Conservation (phyloP, 805 yeast species). For the Yamadazyma olivae region DNA sequence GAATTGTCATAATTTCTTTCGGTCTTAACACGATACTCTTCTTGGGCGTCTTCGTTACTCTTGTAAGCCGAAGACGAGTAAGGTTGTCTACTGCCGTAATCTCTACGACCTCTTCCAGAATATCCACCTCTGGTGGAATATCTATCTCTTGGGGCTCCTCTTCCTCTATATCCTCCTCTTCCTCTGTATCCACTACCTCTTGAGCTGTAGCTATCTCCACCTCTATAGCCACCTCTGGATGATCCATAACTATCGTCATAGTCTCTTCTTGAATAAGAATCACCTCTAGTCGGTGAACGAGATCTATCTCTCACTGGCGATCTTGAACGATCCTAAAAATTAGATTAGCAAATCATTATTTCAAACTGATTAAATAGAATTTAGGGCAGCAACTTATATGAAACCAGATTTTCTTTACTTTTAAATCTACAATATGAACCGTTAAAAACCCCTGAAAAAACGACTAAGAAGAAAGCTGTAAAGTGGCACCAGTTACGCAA, state of each 20-base stretch:
- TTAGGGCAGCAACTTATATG: background rate
- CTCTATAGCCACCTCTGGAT: constrained; percentile 21
- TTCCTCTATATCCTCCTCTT: constrained; percentile 13
- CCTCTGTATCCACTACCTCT: constrained; percentile 19
- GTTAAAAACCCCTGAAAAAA: no score
- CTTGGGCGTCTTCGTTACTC: constrained; percentile 25
- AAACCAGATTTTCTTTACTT: no score
- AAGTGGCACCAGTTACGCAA: no score
- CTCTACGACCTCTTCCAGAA: constrained; percentile 16
- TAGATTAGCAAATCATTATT: constrained; percentile 16
- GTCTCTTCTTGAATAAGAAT: constrained; percentile 16
- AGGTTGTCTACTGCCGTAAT: constrained; percentile 14
- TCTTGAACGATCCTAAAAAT: constrained; percentile 29
- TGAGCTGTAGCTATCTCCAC: constrained; percentile 16
- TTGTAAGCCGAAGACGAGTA: constrained; percentile 1
- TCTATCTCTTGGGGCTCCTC: constrained; percentile 15
- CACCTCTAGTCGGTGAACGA: constrained; percentile 12
- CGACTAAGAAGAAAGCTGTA: no score
- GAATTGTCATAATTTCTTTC: constrained; percentile 66
- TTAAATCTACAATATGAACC: no score
- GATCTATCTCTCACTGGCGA: constrained; percentile 34
- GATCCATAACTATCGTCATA: constrained; percentile 20
- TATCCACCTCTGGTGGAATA: constrained; percentile 10
- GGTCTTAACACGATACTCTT: constrained; percentile 28
- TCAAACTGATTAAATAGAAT: background rate